Base-by-base conservation (phyloP, 2,329 filamentous ascomycete species). In the Cryphonectria naterciae region DNA sequence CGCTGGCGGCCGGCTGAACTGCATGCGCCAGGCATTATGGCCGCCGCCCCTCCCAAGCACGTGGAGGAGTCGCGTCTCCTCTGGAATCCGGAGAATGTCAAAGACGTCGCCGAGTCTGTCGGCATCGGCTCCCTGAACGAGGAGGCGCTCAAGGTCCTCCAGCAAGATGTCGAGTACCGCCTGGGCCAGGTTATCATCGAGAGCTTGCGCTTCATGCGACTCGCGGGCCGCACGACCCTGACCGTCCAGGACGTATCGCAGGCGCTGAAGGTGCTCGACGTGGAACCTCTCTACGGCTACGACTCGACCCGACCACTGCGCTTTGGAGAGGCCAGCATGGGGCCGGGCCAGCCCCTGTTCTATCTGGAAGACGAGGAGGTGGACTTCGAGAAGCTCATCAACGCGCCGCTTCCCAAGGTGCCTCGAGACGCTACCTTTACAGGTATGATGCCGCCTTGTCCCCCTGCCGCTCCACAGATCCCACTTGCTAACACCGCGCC, bases 281-380 rank as follows among this genome's bases (percentile, higher is more conserved):
- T 98, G 35, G 96, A 99, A 81, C 96, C 96, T 1, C 87, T 98
- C 1, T 98, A 98, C 78, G 96, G 96, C 28, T 99, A 99, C 82
- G 95, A 98, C 79, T 95, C 94, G 46, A 96, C 93, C 58, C 87
- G 95, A 67, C 93, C 95, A 37, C 83, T 99, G 76, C 89, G 93
- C 68, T 99, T 97, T 78, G 96, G 96, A 67, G 96, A 99, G 81
- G 96, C 96, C 3, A 97, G 93, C 70, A 85, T 99, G 72, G 96
- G 96, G 0, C 94, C 95, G 19, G 95, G 95, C 13, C 96, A 99
- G 81, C 94, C 95, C 68, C 84, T 99, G 32, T 99, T 95, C 82
- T 99, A 99, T 80, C 92, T 99, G 52, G 96, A 99, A 78, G 96
- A 99, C 79, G 96, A 99, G 79, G 96, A 99, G 84, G 92, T 98